Conservation (phyloP, 108 stramenopile genomes). For the Mediolabrus comicus region DNA sequence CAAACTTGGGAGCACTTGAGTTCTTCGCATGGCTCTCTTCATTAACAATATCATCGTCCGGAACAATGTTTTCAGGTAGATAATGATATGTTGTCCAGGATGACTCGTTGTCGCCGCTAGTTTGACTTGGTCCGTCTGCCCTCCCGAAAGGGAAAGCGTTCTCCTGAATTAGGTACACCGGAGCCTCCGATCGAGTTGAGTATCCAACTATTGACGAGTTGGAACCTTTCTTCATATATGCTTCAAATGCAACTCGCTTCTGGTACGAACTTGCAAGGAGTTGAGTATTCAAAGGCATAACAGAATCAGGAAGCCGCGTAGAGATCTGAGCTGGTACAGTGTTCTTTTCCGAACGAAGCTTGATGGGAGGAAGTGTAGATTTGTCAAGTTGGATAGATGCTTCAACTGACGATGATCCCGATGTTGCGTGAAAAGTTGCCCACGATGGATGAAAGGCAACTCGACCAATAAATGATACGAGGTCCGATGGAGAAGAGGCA, state of each 20-base stretch:
- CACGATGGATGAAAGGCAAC: constrained; percentile 67
- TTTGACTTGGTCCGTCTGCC: constrained; percentile 6
- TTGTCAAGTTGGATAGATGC: constrained; percentile 27
- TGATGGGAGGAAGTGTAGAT: neutral
- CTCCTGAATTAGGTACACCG: constrained; percentile 70
- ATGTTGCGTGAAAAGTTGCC: constrained; percentile 41
- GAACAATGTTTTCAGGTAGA: constrained; percentile 59
- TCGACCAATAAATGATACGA: constrained; percentile 60
- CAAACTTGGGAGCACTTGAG: constrained; percentile 31
- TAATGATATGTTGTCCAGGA: constrained; percentile 67
- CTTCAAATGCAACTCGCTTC: constrained; percentile 66
- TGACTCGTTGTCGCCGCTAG: neutral
- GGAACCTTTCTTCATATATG: constrained; percentile 34
- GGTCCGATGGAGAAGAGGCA: neutral
- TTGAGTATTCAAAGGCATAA: constrained; percentile 73
- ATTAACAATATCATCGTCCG: constrained; percentile 37
- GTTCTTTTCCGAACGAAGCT: constrained; percentile 47
- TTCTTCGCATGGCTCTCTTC: constrained; percentile 17
- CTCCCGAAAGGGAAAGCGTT: constrained; percentile 61
- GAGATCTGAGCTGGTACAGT: constrained; percentile 48
- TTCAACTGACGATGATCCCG: constrained; percentile 18
- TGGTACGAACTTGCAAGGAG: constrained; percentile 54
- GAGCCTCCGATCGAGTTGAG: constrained; percentile 52
- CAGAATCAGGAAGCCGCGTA: constrained; percentile 65
- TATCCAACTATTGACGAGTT: constrained; percentile 55